Evolutionary conservation across 805 yeast species (phyloP).

Genomic region (Tetrapisispora phaffii): DNA sequence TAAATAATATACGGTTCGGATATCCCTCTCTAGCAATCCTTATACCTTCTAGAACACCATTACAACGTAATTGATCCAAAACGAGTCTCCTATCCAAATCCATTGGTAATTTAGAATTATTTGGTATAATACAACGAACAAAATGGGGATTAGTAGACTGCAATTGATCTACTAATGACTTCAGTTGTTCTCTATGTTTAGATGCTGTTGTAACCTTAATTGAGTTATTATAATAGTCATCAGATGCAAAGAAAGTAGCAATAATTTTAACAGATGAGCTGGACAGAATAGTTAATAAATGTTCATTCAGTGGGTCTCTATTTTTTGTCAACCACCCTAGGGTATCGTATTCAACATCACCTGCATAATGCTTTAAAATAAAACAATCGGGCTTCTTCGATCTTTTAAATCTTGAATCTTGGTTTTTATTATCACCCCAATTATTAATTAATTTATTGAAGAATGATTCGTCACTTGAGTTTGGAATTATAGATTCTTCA

Average conservation of each 20-base stretch:
- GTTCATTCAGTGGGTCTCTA: constrained; percentile 83
- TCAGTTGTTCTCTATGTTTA: constrained; percentile 79
- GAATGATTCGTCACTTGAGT: constrained; percentile 73
- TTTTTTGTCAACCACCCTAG: constrained; percentile 93
- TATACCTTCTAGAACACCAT: constrained; percentile 97
- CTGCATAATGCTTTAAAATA: constrained; percentile 86
- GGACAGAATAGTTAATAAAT: constrained; percentile 50
- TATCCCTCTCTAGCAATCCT: constrained; percentile 95
- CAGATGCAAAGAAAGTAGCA: constrained; percentile 40
- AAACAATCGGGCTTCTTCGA: constrained; percentile 72
- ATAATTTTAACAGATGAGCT: constrained; percentile 50
- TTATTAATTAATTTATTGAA: constrained; percentile 64
- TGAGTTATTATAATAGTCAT: constrained; percentile 29
- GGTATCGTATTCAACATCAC: constrained; percentile 85
- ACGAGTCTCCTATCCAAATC: constrained; percentile 68
- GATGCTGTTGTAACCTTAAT: constrained; percentile 69
- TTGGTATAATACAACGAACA: constrained; percentile 92
- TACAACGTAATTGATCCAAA: constrained; percentile 82
- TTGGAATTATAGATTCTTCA: constrained; percentile 93
- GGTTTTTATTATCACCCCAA: constrained; percentile 39
- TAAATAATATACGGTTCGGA: constrained; percentile 82
- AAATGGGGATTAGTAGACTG: constrained; percentile 87
- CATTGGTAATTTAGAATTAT: constrained; percentile 59
- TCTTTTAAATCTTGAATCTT: constrained; percentile 51
- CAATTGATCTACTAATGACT: constrained; percentile 59